Base-by-base conservation (phyloP, 2,329 filamentous ascomycete species). In the Colletotrichum sp. region DNA sequence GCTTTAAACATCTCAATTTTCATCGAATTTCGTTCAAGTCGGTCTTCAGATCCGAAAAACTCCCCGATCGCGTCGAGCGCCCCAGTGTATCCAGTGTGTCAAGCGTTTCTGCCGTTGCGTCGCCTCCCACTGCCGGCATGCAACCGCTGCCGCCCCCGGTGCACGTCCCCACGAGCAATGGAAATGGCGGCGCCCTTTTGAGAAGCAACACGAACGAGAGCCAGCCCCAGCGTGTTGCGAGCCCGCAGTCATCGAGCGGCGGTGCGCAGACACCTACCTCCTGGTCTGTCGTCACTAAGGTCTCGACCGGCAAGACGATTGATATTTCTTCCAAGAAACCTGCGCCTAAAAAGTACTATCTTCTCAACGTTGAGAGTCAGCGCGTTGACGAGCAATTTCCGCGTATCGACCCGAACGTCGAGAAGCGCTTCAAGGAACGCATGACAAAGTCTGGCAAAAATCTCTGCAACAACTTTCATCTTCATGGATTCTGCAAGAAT, bases 31-130 rank as follows among this genome's bases (percentile, higher is more conserved):
- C 34, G 2, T 82, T 84, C 64, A 79, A 80, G 4, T 76, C 69
- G 13, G 77, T 84, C 10, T 85, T 85, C 69, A 80, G 80, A 26
- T 81, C 81, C 1, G 81, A 83, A 32, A 78, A 79, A 30, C 66
- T 82, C 13, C 76, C 74, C 18, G 43, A 73, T 5, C 58, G 72
- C 3, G 16, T 62, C 30, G 69, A 70, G 12, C 72, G 74, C 12
- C 63, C 38, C 21, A 26, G 18, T 10, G 14, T 32, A 5, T 4
- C 74, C 43, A 58, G 32, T 65, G 70, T 76, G n/a, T 21, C 43
- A 13, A 52, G n/a, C n/a, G 43, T 52, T 13, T 13, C 43, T n/a
- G 43, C 43, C 43, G 43, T 52, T 21, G n/a, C 43, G 6, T 52
- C 43, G 58, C 56, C 61, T 21, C 61, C 56, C n/a, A 18, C 62